Conservation (phyloP, 2,329 filamentous ascomycete genomes). For the Diaporthe velutina region DNA sequence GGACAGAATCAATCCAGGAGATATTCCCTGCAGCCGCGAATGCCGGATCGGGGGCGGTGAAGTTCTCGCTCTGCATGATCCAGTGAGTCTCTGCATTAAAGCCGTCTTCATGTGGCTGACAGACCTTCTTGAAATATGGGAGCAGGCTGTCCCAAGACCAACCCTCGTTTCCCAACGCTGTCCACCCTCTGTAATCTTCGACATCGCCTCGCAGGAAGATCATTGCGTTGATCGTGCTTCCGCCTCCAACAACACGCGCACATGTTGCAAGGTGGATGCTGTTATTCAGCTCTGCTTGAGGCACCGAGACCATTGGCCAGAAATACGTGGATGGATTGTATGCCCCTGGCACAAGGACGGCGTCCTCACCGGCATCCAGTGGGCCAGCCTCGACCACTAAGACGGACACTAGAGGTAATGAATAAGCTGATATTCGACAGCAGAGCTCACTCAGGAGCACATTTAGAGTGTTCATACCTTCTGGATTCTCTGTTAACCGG, state of each 20-base stretch:
- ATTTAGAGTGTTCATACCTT: conserved; percentile 32
- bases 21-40: conserved; percentile 47
- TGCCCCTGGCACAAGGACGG: conserved; percentile 47
- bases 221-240: conserved; percentile 53
- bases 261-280: conserved; percentile 40
- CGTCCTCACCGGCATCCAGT: conserved; percentile 45
- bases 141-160: conserved; percentile 6
- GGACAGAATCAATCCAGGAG: conserved; percentile 46
- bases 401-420: neutral
- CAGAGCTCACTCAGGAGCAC: neutral
- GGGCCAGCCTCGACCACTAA: conserved; percentile 38
- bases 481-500: conserved; percentile 46
- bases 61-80: conserved; percentile 4
- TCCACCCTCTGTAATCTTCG: conserved; percentile 41
- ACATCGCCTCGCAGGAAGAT: conserved; percentile 49
- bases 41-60: conserved; percentile 25
- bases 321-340: conserved; percentile 48
- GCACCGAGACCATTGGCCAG: conserved; percentile 46
- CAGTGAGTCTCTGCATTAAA: neutral
- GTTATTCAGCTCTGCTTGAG: conserved; percentile 46
- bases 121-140: conserved; percentile 9
- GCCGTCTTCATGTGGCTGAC: neutral
- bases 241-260: conserved; percentile 51
- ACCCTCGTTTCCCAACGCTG: neutral
- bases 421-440: neutral